Percentiles rank a stretch among this genome's conserved stretches.
phyloP scores from a whole-genome alignment of 2,329 filamentous ascomycete species.

The Didymella keratinophila region DNA sequence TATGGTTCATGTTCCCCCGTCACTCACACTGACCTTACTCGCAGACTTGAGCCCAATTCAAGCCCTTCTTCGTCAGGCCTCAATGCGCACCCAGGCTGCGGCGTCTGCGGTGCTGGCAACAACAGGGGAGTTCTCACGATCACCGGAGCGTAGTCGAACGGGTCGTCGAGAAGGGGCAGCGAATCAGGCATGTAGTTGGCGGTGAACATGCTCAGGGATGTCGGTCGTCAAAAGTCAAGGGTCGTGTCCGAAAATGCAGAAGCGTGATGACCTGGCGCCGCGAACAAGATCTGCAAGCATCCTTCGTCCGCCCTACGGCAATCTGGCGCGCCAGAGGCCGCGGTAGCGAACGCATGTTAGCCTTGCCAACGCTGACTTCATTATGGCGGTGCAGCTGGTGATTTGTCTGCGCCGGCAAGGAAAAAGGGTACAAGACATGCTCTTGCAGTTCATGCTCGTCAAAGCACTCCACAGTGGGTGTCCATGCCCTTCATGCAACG shows the following conservation, averaged over 20 bases:
- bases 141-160: slow-evolving; percentile 29
- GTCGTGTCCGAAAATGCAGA: slow-evolving; percentile 41
- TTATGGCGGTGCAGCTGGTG: slow-evolving; percentile 47
- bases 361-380: slow-evolving; percentile 50
- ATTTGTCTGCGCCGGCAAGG: slow-evolving; percentile 46
- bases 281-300: slow-evolving; percentile 52
- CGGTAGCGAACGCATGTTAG: slow-evolving; percentile 43
- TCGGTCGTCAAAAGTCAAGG: slow-evolving; percentile 36
- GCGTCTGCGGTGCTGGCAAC: slow-evolving; percentile 31
- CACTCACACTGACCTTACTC: slow-evolving; percentile 37
- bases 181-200: slow-evolving; percentile 45
- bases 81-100: slow-evolving; percentile 42
- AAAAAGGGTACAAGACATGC: slow-evolving; percentile 27
- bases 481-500: slow-evolving; percentile 25
- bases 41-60: slow-evolving; percentile 36
- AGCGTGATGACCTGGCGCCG: slow-evolving; percentile 52
- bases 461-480: slow-evolving; percentile 27
- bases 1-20: slow-evolving; percentile 32
- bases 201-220: slow-evolving; percentile 52
- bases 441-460: slow-evolving; percentile 27
- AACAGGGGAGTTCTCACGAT: slow-evolving; percentile 35
- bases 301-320: slow-evolving; percentile 43
- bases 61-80: slow-evolving; percentile 40
- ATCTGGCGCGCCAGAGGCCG: slow-evolving; percentile 46
- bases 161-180: slow-evolving; percentile 39